These are phyloP conservation scores for Litsea cubeba DNA, from an alignment of 164 flowering plant genomes.

Conservation along the genomic window DNA sequence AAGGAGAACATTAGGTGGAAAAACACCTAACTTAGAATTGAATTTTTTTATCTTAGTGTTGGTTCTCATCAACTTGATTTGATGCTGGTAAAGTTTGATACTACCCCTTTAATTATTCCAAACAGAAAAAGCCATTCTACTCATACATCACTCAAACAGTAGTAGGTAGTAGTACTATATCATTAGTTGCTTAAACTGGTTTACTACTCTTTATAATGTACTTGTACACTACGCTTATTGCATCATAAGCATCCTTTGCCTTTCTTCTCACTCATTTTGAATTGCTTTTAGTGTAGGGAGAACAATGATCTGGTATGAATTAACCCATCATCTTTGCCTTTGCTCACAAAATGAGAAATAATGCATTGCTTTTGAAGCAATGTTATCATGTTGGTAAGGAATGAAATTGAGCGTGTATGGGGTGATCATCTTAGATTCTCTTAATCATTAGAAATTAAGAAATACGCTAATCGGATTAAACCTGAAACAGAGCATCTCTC, in stretches of 20 bases:
- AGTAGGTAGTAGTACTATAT: not conserved
- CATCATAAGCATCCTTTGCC: no score
- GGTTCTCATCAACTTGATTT: not conserved
- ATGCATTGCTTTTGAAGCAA: no score
- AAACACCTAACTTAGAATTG: not conserved
- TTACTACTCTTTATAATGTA: not conserved
- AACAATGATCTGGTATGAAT: not conserved
- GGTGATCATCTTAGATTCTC: no score
- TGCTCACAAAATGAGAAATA: not conserved
- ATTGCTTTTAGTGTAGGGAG: not conserved
- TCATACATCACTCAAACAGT: conserved; percentile 1
- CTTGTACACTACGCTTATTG: not conserved
- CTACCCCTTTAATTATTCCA: not conserved
- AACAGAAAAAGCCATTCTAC: not conserved
- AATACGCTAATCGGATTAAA: no score
- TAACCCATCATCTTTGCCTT: not conserved
- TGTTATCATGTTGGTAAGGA: no score
- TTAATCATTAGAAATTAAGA: no score
- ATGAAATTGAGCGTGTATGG: no score
- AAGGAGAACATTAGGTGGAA: not conserved
- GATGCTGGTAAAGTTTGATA: not conserved
- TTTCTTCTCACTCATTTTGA: not conserved
- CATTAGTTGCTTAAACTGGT: not conserved
- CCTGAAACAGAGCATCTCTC: no score
- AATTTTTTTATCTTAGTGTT: not conserved